Evolutionary conservation across 1,284 basidiomycete genomes (phyloP), one percentile per base, ranked within the genome.

Genomic region (Apiotrichum brassicae): DNA sequence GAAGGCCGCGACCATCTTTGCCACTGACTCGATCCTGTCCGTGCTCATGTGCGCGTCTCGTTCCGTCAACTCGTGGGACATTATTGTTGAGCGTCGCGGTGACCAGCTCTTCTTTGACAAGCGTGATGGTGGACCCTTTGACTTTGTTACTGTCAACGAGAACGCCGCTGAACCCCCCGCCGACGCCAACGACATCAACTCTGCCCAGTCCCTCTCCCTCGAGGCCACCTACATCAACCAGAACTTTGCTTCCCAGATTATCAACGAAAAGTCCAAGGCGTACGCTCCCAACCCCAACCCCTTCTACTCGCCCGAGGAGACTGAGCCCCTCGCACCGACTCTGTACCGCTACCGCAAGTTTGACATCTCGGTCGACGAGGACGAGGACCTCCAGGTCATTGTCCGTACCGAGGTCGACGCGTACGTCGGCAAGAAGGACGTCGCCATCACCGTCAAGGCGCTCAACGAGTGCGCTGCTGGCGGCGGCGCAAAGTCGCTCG

Each of bases 161-260:
- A 98, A 99, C 71, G 92, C 95, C 6, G 80, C 85, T 6, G 95
- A 98, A 74, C 90, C 95, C 32, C 95, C 95, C 6, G 81, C 87
- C 62, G 93, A 97, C 71, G 82, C 85, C 18, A 81, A 89, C 49
- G 80, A 82, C 7, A 70, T 74, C 38, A 99, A 99, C 77, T 84
- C 90, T 13, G 90, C 93, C 3, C 88, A 89, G 2, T 91, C 89
- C 1, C 80, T 99, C 42, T 93, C 92, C 3, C 80, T 98, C 38
- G 95, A 99, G 74, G 95, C 95, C 12, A 97, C 94, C 28, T 98
- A 95, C 75, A 90, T 99, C 79, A 97, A 97, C 77, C 91, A 97
- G 73, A 97, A 97, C 77, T 99, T 97, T 69, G 85, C 87, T 25
- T 95, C 94, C 79, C 95, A 98, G 75, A 85, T 91, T 41, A 93